Conservation (phyloP, 2,329 filamentous ascomycete species). For the Botrytis medusae region DNA sequence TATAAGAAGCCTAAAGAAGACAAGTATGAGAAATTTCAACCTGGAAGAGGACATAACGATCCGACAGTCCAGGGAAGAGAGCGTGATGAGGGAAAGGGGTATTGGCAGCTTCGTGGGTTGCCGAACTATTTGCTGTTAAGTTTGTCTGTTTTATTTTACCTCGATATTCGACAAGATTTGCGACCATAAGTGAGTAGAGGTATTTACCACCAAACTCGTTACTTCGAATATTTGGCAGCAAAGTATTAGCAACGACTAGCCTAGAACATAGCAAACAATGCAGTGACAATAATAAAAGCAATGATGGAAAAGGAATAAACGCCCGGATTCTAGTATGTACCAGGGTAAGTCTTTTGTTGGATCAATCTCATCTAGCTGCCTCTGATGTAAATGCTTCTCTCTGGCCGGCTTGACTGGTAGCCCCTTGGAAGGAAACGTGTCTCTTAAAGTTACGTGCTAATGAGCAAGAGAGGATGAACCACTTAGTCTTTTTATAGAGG, state of each 20-base stretch:
- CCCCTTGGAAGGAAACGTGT: neutral
- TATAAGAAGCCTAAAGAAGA: neutral
- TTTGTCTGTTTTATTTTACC: neutral
- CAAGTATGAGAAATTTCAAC: too few species aligned
- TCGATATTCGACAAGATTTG: neutral
- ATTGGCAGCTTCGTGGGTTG: neutral
- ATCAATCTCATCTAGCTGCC: neutral
- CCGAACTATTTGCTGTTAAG: neutral
- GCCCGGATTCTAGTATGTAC: neutral
- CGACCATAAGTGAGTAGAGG: neutral
- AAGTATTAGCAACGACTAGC: neutral
- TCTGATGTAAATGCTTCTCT: neutral
- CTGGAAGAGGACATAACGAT: neutral
- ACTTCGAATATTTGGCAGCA: neutral
- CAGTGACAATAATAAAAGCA: fast-evolving
- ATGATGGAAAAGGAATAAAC: neutral
- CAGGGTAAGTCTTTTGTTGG: fast-evolving
- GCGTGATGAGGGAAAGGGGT: neutral
- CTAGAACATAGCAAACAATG: neutral
- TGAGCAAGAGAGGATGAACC: neutral
- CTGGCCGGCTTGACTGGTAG: neutral
- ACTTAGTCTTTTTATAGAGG: neutral
- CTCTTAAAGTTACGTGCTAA: neutral
- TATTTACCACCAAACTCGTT: neutral
- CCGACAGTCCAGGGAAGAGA: neutral